Evolutionary conservation across 2,329 filamentous ascomycete species (phyloP).

Genomic region (Nannizzia gypsea): DNA sequence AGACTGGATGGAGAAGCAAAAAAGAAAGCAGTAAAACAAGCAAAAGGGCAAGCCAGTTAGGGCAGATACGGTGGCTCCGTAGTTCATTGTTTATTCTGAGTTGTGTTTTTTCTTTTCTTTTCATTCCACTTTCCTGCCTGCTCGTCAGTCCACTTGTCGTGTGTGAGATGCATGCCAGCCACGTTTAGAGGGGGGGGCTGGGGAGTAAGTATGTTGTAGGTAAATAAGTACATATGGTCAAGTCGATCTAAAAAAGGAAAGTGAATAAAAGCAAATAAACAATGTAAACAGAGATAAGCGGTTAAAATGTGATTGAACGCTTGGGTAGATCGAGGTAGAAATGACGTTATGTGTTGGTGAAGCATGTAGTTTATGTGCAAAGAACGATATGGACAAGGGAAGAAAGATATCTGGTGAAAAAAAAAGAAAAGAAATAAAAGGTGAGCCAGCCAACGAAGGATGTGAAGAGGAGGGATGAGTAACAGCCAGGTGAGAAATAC

Average conservation of each 20-base stretch:
- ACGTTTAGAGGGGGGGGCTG: background rate
- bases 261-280: background rate
- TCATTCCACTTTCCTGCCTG: too few relatives aligned
- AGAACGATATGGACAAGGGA: background rate
- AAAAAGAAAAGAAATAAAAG: background rate
- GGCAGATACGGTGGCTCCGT: background rate
- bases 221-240: background rate
- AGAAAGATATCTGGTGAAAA: background rate
- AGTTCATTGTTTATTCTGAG: background rate
- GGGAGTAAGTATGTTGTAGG: too few relatives aligned
- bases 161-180: background rate
- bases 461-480: background rate
- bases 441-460: background rate
- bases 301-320: background rate
- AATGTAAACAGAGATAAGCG: background rate
- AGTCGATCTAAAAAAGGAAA: background rate
- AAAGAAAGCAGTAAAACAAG: background rate
- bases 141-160: too few relatives aligned
- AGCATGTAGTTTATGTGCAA: background rate
- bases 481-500: background rate
- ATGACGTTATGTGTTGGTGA: background rate
- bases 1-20: background rate
- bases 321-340: background rate
- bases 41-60: too few relatives aligned
- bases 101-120: too few relatives aligned